Evolutionary conservation across 2,329 filamentous ascomycete genomes (phyloP).

Genomic region (Myriosclerotinia duriaeana): DNA sequence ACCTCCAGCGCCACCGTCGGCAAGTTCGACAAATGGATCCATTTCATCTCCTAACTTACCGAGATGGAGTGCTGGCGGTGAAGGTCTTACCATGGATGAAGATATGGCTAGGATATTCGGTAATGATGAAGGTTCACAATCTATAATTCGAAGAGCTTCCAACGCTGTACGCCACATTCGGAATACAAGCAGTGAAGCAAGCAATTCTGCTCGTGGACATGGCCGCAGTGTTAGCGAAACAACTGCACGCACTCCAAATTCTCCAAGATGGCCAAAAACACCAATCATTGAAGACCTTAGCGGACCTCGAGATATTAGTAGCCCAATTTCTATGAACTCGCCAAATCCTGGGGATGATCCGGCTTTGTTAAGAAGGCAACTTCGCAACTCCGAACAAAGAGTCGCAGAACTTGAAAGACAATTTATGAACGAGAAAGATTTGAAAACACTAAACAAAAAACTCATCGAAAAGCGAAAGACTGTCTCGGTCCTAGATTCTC

Average conservation of each 20-base stretch:
- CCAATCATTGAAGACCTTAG: slow-evolving; percentile 57
- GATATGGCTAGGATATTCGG: slow-evolving; percentile 87
- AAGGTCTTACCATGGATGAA: slow-evolving; percentile 85
- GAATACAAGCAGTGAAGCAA: slow-evolving; percentile 68
- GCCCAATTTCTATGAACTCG: slow-evolving; percentile 64
- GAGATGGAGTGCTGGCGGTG: slow-evolving; percentile 75
- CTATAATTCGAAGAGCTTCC: slow-evolving; percentile 83
- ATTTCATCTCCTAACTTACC: slow-evolving; percentile 64
- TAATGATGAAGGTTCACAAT: slow-evolving; percentile 72
- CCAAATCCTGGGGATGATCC: slow-evolving; percentile 62
- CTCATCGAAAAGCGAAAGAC: slow-evolving; percentile 92
- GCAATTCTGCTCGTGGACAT: slow-evolving; percentile 50
- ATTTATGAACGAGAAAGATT: slow-evolving; percentile 56
- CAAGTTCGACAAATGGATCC: slow-evolving; percentile 43
- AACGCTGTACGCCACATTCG: slow-evolving; percentile 92
- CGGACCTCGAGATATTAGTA: slow-evolving; percentile 63
- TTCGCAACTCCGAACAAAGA: slow-evolving; percentile 77
- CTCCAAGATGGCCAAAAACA: slow-evolving; percentile 67
- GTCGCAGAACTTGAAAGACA: slow-evolving; percentile 86
- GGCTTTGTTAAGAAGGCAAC: slow-evolving; percentile 67
- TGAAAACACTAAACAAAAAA: slow-evolving; percentile 73
- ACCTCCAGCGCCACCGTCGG: slow-evolving; percentile 38
- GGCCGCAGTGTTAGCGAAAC: slow-evolving; percentile 65
- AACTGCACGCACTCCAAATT: slow-evolving; percentile 62
- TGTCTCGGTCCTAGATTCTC: slow-evolving; percentile 88